Evolutionary conservation across 768 basidiomycete genomes (phyloP), one percentile per base, ranked within the genome.

Genomic region (Boletus fagicola): DNA sequence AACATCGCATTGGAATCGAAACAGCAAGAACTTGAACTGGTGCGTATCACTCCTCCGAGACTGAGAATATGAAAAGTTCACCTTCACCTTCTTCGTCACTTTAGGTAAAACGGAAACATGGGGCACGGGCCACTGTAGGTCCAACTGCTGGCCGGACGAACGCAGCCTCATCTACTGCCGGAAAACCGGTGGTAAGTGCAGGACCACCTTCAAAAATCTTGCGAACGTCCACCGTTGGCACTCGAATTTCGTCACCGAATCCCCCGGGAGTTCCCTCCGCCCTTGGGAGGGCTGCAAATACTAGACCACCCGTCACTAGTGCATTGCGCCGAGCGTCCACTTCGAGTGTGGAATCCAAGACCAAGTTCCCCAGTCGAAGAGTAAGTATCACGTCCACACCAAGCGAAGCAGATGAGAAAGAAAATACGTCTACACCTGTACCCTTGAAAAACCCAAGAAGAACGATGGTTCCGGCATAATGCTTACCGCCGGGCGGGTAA

Each of bases 1-100:
- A 94, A 96, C 65, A 93, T 95, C 36, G 94, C 94, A 0, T 74
- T 97, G 53, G 92, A 95, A 72, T 87, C 92, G 26, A 97, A 97
- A 74, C 94, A 97, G 66, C 93, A 95, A 70, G 94, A 96, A 70
- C 75, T 97, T 39, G 93, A 96, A 68, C 68, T 95, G 71, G 94
- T 97, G 57, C 52, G 83, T 78, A 43, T 30, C 20, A 54, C 64
- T 40, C 15, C 39, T 7, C 31, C 11, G 10, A n/a, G 13, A n/a
- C 18, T 24, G 10, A 12, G 15, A 16, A 15, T 36, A 30, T 26
- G 24, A 36, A 13, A 57, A 6, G 16, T 13, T 68, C 1, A 58
- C 18, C 30, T 39, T 46, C 2, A 40, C 24, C 65, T 26, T 38
- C n/a, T 24, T 39, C 28, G 20, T 56, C 26, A 11, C 42, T 51